These are phyloP conservation scores for Penicillium simplicissimum DNA, from an alignment of 495 filamentous ascomycete genomes.

Conservation along the genomic window DNA sequence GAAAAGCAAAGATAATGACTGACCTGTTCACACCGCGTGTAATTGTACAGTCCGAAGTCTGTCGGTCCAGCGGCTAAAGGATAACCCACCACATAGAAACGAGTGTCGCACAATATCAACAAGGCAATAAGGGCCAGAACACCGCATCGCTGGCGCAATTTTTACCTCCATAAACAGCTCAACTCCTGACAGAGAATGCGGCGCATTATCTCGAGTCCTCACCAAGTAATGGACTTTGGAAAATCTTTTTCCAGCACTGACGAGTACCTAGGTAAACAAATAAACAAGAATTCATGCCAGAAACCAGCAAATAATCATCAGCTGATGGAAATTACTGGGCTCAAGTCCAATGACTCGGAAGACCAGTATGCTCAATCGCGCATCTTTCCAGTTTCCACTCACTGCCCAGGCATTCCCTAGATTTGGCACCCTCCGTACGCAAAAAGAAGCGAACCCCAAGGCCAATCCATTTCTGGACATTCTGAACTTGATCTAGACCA, in stretches of 20 bases:
- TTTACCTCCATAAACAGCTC: no score
- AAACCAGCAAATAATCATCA: not conserved
- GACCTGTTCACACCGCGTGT: not conserved
- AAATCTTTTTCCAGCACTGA: no score
- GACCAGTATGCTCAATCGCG: not conserved
- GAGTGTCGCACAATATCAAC: not conserved
- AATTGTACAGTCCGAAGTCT: not conserved
- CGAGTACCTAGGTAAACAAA: no score
- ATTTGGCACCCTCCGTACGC: not conserved
- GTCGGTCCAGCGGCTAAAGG: not conserved
- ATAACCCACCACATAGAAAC: not conserved
- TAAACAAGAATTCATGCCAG: no score
- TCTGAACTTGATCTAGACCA: not conserved
- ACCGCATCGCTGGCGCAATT: no score
- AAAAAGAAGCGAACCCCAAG: not conserved
- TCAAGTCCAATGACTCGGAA: not conserved
- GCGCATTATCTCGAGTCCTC: no score
- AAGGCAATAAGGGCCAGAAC: not conserved
- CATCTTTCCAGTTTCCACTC: not conserved
- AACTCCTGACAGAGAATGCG: no score
- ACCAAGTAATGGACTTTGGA: no score
- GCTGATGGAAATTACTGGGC: not conserved
- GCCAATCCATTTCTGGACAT: not conserved
- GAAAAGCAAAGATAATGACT: not conserved
- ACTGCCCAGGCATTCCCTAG: not conserved